Evolutionary conservation across 1,284 basidiomycete species (phyloP).

Genomic region (Coniferiporia sulphurascens): DNA sequence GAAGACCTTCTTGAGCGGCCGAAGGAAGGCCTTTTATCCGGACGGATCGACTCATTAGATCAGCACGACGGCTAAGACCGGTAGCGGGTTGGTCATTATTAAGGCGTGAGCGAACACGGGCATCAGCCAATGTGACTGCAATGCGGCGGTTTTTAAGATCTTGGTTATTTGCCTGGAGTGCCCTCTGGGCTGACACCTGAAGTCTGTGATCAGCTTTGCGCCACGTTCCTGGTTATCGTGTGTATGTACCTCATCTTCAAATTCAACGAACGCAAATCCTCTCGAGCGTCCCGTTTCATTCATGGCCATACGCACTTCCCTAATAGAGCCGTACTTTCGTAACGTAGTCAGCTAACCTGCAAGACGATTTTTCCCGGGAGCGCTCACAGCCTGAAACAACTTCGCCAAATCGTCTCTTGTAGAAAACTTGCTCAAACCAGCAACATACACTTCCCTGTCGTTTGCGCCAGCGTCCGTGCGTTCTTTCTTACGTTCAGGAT

Average conservation of each 20-base stretch:
- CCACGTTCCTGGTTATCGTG: not conserved
- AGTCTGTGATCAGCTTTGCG: conserved; percentile 10
- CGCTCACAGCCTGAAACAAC: conserved; percentile 66
- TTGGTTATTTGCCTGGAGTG: conserved; percentile 76
- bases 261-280: conserved; percentile 95
- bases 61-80: conserved; percentile 55
- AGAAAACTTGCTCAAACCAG: conserved; percentile 74
- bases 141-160: conserved; percentile 83
- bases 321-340: conserved; percentile 72
- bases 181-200: conserved; percentile 67
- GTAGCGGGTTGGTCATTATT: conserved; percentile 44
- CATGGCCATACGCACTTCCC: conserved; percentile 73
- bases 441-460: conserved; percentile 80
- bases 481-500: conserved; percentile 85
- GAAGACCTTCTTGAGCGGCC: conserved; percentile 75
- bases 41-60: conserved; percentile 65
- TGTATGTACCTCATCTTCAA: conserved; percentile 62
- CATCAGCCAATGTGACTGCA: conserved; percentile 77
- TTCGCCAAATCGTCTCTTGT: conserved; percentile 70
- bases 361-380: not conserved
- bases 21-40: conserved; percentile 72
- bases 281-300: conserved; percentile 70
- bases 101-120: conserved; percentile 50
- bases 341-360: conserved; percentile 14
- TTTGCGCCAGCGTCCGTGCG: conserved; percentile 82